A percentile compares a stretch with the other conserved stretches of the same genome.
Evolutionary conservation across 2,329 filamentous ascomycete species (phyloP).

Genomic region (Penicillium sp.): DNA sequence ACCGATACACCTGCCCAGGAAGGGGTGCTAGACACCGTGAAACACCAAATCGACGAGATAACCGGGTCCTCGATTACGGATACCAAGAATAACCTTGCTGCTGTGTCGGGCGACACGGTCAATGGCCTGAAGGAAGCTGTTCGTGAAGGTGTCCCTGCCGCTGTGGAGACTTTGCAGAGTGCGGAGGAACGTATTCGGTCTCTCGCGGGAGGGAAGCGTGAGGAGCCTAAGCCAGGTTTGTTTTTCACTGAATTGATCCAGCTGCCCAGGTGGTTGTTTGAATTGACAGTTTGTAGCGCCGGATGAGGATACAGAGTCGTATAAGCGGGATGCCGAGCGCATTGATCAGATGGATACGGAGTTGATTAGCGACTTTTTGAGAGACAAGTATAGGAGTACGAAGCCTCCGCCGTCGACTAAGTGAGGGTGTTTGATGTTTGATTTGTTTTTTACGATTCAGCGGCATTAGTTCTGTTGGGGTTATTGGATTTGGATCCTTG

Average conservation of each 20-base stretch:
- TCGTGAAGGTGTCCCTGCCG: constrained; percentile 11
- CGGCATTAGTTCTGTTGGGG: background rate
- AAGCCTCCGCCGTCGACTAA: constrained; percentile 8
- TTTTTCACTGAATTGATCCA: background rate
- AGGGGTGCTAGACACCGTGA: constrained; percentile 5
- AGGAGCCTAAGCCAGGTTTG: constrained; percentile 4
- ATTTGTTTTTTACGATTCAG: background rate
- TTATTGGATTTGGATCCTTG: background rate
- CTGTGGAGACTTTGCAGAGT: constrained; percentile 13
- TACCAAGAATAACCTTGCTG: constrained; percentile 6
- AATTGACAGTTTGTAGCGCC: background rate
- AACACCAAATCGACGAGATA: constrained; percentile 8
- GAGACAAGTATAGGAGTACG: constrained; percentile 28
- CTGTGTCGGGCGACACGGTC: constrained; percentile 8
- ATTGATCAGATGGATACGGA: constrained; percentile 31
- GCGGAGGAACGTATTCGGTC: constrained; percentile 3
- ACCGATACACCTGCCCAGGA: background rate
- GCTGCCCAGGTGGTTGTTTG: no score
- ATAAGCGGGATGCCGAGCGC: constrained; percentile 17
- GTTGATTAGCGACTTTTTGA: constrained; percentile 32
- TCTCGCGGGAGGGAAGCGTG: background rate
- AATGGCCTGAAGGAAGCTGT: constrained; percentile 12
- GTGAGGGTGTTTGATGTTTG: background rate
- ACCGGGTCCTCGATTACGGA: constrained; percentile 6
- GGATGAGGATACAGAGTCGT: constrained; percentile 1